Conservation (phyloP, 345 rosid species). For the Combretum micranthum region DNA sequence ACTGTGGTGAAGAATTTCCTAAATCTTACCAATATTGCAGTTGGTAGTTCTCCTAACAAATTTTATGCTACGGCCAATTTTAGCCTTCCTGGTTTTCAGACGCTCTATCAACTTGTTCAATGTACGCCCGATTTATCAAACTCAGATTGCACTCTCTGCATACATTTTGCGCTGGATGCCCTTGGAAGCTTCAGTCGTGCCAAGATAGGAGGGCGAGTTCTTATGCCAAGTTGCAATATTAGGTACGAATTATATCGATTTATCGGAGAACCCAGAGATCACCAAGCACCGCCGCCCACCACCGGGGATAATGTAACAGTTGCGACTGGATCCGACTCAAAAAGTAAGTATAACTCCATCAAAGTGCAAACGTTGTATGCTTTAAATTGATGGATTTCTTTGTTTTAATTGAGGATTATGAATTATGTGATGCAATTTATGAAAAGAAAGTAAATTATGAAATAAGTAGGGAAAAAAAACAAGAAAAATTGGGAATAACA, state of each 20-base stretch:
- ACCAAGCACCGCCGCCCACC: too few relatives aligned
- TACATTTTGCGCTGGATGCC: not conserved
- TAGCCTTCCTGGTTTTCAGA: not conserved
- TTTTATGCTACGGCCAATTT: not conserved
- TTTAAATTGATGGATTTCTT: too few relatives aligned
- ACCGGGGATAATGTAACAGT: too few relatives aligned
- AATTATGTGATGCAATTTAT: too few relatives aligned
- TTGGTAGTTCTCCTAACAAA: not conserved
- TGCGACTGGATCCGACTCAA: not conserved
- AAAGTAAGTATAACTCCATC: constrained; percentile 1
- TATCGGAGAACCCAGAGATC: too few relatives aligned
- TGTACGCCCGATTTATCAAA: constrained; percentile 15
- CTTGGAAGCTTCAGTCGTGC: not conserved
- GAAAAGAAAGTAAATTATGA: too few relatives aligned
- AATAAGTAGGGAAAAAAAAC: too few relatives aligned
- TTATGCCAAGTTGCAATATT: constrained; percentile 15
- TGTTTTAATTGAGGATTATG: too few relatives aligned
- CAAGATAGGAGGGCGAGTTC: constrained; percentile 7
- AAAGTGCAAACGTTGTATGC: too few relatives aligned
- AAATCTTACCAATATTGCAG: not conserved
- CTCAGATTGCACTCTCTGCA: constrained; percentile 3
- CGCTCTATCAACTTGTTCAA: constrained; percentile 10
- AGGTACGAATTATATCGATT: constrained; percentile 13
- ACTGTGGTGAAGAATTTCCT: not conserved
- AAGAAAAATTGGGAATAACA: too few relatives aligned